Percentiles rank a stretch among this genome's conserved stretches.
Conservation (phyloP, 2,329 filamentous ascomycete genomes). For the Pyrenochaeta sp. region DNA sequence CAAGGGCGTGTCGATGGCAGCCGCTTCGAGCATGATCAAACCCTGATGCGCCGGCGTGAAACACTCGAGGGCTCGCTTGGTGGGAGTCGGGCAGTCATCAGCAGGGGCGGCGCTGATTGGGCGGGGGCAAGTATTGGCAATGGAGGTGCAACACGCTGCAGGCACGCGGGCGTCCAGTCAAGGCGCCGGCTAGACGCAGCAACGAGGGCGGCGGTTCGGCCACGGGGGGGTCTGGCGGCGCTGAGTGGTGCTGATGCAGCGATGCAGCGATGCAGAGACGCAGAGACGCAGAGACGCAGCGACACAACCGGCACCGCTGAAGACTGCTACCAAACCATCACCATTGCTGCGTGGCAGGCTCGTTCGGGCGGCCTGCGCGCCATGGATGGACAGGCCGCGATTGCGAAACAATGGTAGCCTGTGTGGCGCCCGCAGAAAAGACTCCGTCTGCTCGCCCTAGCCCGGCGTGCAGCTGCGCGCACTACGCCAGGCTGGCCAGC, state of each 20-base stretch:
- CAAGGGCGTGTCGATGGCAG: constrained; percentile 15
- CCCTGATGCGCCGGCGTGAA: constrained; percentile 36
- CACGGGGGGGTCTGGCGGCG: not conserved
- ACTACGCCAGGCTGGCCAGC: constrained; percentile 4
- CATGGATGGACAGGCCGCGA: constrained; percentile 13
- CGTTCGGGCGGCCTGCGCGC: not conserved
- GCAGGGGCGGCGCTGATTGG: constrained; percentile 33
- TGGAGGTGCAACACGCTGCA: constrained; percentile 30
- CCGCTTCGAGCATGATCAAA: constrained; percentile 41
- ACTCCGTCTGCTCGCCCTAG: constrained; percentile 30
- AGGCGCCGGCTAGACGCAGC: constrained; percentile 17
- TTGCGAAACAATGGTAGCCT: constrained; percentile 34
- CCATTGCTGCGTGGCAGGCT: too few species aligned
- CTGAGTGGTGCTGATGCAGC: constrained; percentile 21
- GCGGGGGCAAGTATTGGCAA: constrained; percentile 37
- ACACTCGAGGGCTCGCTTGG: constrained; percentile 33
- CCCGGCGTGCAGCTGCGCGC: constrained; percentile 6
- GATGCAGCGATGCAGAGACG: not conserved
- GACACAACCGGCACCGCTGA: too few species aligned
- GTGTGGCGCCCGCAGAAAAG: constrained; percentile 26
- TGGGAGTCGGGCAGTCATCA: constrained; percentile 22
- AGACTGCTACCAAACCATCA: not conserved
- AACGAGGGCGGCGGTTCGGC: constrained; percentile 3
- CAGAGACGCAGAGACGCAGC: not conserved
- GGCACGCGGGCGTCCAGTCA: constrained; percentile 12